Percentiles rank a stretch among this genome's conserved stretches.
Evolutionary conservation across 306 rosid species (phyloP).

Genomic region (Cucumis hystrix): DNA sequence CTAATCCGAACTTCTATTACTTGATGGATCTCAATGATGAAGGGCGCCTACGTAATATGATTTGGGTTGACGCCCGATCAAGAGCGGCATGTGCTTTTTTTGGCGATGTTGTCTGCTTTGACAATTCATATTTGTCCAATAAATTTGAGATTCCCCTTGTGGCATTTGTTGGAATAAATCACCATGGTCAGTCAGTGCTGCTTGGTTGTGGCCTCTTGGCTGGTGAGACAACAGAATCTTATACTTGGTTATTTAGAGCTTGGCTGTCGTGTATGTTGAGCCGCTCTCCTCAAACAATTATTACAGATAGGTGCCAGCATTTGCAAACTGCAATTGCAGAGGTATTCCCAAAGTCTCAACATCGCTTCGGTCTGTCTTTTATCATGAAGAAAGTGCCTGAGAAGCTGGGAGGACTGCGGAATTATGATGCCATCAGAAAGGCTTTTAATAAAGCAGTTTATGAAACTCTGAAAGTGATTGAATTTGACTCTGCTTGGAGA

Average conservation of each 20-base stretch:
- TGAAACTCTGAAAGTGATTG: constrained; percentile 73
- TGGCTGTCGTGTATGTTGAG: constrained; percentile 67
- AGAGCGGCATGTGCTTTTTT: constrained; percentile 79
- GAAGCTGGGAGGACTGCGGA: constrained; percentile 70
- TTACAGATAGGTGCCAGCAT: constrained; percentile 66
- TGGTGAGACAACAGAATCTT: constrained; percentile 64
- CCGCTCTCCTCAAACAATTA: constrained; percentile 57
- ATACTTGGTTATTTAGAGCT: constrained; percentile 68
- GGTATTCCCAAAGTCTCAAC: constrained; percentile 60
- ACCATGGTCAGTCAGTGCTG: constrained; percentile 73
- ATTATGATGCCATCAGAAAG: constrained; percentile 75
- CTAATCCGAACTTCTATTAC: constrained; percentile 87
- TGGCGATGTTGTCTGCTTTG: constrained; percentile 61
- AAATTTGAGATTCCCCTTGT: constrained; percentile 87
- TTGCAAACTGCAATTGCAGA: constrained; percentile 55
- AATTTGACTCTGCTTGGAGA: constrained; percentile 88
- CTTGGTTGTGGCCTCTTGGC: constrained; percentile 85
- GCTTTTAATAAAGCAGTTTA: constrained; percentile 55
- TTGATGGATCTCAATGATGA: constrained; percentile 81
- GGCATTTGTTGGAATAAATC: constrained; percentile 74
- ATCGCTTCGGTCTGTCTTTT: constrained; percentile 71
- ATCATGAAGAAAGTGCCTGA: constrained; percentile 83
- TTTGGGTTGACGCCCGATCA: constrained; percentile 79
- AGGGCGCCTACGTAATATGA: constrained; percentile 63
- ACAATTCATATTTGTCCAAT: constrained; percentile 59